Percentiles rank a stretch among this genome's conserved stretches.
Conservation (phyloP, 73 alveolate species). For the Blepharisma japonicum region DNA sequence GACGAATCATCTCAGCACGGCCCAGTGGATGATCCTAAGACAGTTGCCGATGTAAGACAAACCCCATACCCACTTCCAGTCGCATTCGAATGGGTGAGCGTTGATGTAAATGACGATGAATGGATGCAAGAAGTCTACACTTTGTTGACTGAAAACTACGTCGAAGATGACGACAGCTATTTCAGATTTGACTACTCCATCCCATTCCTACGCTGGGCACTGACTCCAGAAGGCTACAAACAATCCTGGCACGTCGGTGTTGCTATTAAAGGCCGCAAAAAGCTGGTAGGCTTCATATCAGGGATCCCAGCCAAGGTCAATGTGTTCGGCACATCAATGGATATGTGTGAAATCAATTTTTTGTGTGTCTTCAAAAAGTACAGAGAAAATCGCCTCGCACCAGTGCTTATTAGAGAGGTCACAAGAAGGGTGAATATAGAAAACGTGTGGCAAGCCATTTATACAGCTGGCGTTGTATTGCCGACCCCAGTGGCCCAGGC, state of each 20-base stretch:
- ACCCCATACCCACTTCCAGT: neutral
- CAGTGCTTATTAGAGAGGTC: slow-evolving; percentile 92
- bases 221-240: slow-evolving; percentile 81
- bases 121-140: neutral
- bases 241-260: slow-evolving; percentile 89
- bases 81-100: neutral
- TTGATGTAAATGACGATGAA: neutral
- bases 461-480: slow-evolving; percentile 52
- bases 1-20: neutral
- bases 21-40: neutral
- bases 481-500: slow-evolving; percentile 47
- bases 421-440: slow-evolving; percentile 96
- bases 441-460: slow-evolving; percentile 95
- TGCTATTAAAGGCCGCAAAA: slow-evolving; percentile 33
- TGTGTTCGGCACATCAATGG: slow-evolving; percentile 44
- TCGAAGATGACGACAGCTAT: slow-evolving; percentile 90
- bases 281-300: slow-evolving; percentile 93
- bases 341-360: slow-evolving; percentile 97
- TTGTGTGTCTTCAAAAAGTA: slow-evolving; percentile 96
- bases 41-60: neutral
- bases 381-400: slow-evolving; percentile 94
- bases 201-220: slow-evolving; percentile 92
- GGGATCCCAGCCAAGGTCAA: slow-evolving; percentile 94
- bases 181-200: slow-evolving; percentile 88
- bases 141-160: slow-evolving; percentile 92